Percentiles rank a stretch among this genome's conserved stretches.
These are phyloP conservation scores for Saccharomycopsis malanga DNA, from an alignment of 805 yeast species.

Conservation along the genomic window DNA sequence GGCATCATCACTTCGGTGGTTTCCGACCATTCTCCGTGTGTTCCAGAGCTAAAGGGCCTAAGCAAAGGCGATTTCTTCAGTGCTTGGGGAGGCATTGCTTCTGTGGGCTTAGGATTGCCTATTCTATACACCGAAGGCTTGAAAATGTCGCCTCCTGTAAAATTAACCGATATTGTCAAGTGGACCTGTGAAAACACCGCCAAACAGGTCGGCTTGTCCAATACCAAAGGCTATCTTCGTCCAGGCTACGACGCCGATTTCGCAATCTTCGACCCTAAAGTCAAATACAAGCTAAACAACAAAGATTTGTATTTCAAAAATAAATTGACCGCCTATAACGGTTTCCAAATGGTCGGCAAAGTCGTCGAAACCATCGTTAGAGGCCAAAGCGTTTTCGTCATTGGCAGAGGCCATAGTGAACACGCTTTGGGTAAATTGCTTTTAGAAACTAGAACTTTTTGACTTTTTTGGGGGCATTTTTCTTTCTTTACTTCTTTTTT, in stretches of 20 bases:
- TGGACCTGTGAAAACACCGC: conserved; percentile 88
- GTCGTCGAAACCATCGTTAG: conserved; percentile 76
- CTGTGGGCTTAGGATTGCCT: conserved; percentile 87
- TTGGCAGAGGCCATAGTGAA: conserved; percentile 44
- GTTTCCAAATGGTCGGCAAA: conserved; percentile 58
- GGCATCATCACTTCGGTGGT: conserved; percentile 77
- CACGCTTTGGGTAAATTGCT: conserved; percentile 53
- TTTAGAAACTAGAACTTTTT: conserved; percentile 46
- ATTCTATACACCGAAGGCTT: conserved; percentile 69
- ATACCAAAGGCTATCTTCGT: conserved; percentile 63
- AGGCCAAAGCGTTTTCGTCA: conserved; percentile 61
- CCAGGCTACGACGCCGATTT: conserved; percentile 87
- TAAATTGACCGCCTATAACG: conserved; percentile 83
- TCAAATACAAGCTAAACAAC: conserved; percentile 43
- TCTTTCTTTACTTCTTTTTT: too few relatives aligned
- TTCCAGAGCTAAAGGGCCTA: conserved; percentile 80
- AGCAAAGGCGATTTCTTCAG: conserved; percentile 79
- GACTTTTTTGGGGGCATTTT: not conserved
- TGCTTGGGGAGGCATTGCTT: conserved; percentile 96
- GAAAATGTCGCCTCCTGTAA: conserved; percentile 38
- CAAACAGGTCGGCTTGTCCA: conserved; percentile 68
- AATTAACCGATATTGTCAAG: conserved; percentile 53
- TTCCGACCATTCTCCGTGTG: conserved; percentile 94
- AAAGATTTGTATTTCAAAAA: conserved; percentile 66
- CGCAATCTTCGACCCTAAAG: conserved; percentile 66